Conservation (phyloP, 352 stramenopile genomes). For the Aphanomyces euteiches region DNA sequence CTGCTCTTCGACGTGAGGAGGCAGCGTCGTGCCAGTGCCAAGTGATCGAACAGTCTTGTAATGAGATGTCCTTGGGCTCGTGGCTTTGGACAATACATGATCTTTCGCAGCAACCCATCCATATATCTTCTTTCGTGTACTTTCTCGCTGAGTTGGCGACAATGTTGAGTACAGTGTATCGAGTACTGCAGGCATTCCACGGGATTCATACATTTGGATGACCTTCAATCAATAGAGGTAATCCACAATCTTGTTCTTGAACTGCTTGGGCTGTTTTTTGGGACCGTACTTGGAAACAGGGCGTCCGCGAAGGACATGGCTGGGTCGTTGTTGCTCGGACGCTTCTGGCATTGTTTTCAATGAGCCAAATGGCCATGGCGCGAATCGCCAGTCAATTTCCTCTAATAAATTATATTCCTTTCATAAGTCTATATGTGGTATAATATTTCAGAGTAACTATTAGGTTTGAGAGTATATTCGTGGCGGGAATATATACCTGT, state of each 20-base stretch:
- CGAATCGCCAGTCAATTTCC: neutral
- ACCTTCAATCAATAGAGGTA: neutral
- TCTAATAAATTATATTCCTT: neutral
- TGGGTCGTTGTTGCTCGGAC: neutral
- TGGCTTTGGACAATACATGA: neutral
- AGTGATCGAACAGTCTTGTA: neutral
- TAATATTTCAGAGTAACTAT: neutral
- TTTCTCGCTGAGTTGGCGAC: neutral
- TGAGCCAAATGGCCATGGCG: neutral
- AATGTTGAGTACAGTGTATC: neutral
- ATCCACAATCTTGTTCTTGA: neutral
- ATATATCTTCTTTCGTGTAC: conserved; percentile 7
- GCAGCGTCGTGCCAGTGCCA: conserved; percentile 27
- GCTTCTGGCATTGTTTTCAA: neutral
- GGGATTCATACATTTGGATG: neutral
- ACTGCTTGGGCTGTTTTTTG: conserved; percentile 2
- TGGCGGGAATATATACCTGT: no score
- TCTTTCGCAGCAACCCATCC: neutral
- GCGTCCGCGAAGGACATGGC: neutral
- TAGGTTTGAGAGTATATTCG: neutral
- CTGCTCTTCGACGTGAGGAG: conserved; percentile 24
- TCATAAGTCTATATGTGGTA: conserved; percentile 3
- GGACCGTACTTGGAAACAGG: conserved; percentile 1
- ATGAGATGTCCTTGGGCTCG: neutral
- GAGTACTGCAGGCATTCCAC: neutral